These are phyloP conservation scores for Neurospora tetrasperma DNA, from an alignment of 495 filamentous ascomycete species.

Conservation along the genomic window DNA sequence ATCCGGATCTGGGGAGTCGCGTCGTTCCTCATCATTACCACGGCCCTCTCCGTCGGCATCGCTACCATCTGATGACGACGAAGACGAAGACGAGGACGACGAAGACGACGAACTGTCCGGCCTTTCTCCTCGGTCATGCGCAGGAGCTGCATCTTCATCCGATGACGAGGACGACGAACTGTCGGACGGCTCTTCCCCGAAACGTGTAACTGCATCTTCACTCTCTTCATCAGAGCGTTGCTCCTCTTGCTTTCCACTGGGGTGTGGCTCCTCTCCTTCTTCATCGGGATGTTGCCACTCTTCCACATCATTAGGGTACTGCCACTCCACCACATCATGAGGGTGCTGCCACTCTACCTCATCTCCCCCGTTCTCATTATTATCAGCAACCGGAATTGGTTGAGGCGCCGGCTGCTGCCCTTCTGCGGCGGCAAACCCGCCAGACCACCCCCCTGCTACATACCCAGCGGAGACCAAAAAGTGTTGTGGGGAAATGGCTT, in stretches of 20 bases:
- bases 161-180: neutral
- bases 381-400: neutral
- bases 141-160: no score
- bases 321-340: neutral
- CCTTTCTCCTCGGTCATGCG: no score
- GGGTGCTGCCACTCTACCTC: neutral
- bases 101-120: neutral
- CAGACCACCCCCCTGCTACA: neutral
- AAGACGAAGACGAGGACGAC: neutral
- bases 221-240: neutral
- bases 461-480: neutral
- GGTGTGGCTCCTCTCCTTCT: neutral
- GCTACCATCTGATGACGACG: neutral
- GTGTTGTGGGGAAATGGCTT: neutral
- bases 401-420: neutral
- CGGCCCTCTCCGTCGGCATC: neutral
- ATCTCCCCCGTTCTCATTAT: neutral
- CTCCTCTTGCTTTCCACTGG: neutral
- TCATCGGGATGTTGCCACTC: neutral
- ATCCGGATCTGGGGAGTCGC: neutral
- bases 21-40: neutral
- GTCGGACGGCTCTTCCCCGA: neutral
- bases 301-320: neutral
- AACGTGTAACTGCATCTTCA: neutral
- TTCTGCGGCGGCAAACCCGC: neutral